Conservation (phyloP, 1,284 basidiomycete genomes). For the Xanthoconium separans region DNA sequence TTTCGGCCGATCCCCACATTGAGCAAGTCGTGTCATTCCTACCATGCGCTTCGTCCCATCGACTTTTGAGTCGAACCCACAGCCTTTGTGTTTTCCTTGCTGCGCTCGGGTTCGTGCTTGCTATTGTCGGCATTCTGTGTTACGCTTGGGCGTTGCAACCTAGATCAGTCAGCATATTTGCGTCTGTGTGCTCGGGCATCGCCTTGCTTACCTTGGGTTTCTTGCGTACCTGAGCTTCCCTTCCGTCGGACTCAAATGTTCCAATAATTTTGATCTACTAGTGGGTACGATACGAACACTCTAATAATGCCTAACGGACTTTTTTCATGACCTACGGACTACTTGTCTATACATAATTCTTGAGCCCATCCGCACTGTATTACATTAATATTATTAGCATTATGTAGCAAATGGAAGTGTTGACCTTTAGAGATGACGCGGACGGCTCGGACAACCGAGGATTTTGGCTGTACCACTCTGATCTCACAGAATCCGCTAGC, state of each 20-base stretch:
- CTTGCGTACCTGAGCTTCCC: constrained; percentile 12
- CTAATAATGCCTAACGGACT: not conserved
- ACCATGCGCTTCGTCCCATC: constrained; percentile 37
- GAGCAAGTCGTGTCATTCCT: constrained; percentile 42
- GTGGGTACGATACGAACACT: not conserved
- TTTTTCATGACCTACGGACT: too few relatives aligned
- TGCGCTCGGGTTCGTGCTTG: constrained; percentile 51
- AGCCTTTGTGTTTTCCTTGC: constrained; percentile 48
- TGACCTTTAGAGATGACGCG: too few relatives aligned
- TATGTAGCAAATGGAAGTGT: too few relatives aligned
- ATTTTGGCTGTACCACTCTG: too few relatives aligned
- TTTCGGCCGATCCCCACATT: constrained; percentile 45
- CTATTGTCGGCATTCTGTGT: constrained; percentile 48
- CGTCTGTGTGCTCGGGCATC: constrained; percentile 39
- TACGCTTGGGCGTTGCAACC: constrained; percentile 52
- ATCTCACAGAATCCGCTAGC: too few relatives aligned
- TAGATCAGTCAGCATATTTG: constrained; percentile 41
- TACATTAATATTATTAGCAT: too few relatives aligned
- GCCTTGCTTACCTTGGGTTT: constrained; percentile 11
- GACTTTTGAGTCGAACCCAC: constrained; percentile 48
- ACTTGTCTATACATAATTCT: too few relatives aligned
- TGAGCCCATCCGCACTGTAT: too few relatives aligned
- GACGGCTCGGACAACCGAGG: too few relatives aligned
- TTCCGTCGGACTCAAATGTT: too few relatives aligned
- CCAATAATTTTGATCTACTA: not conserved